A percentile compares a stretch with the other conserved stretches of the same genome.
Evolutionary conservation across 2,329 filamentous ascomycete species (phyloP).

Genomic region (Emergomyces africanus): DNA sequence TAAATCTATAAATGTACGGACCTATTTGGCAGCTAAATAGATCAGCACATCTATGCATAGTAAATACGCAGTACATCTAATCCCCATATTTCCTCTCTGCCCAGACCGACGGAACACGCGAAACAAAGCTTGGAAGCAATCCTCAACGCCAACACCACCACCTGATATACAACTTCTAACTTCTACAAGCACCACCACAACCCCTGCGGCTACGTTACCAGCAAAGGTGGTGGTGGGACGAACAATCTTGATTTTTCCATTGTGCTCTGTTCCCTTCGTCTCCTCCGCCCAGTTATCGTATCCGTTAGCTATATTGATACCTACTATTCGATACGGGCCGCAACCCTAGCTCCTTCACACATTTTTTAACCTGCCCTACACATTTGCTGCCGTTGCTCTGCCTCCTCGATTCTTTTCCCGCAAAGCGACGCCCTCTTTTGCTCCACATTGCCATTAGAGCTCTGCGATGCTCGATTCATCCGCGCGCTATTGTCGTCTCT

Average conservation of each 20-base stretch:
- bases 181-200: not conserved
- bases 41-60: too few relatives aligned
- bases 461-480: not conserved
- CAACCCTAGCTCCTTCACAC: not conserved
- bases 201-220: not conserved
- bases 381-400: not conserved
- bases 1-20: too few relatives aligned
- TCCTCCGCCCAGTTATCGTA: not conserved
- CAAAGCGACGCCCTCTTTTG: too few relatives aligned
- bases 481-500: not conserved
- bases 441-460: not conserved
- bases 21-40: not conserved
- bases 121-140: not conserved
- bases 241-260: not conserved
- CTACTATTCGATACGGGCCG: not conserved
- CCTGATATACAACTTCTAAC: not conserved
- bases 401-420: not conserved
- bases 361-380: not conserved
- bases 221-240: not conserved
- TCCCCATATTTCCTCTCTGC: too few relatives aligned
- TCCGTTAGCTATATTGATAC: not conserved
- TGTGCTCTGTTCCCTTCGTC: not conserved
- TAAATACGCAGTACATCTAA: too few relatives aligned
- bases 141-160: not conserved
- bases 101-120: not conserved